Base-by-base conservation (phyloP, 23 red algal species). In the Porphyridium purpureum region DNA sequence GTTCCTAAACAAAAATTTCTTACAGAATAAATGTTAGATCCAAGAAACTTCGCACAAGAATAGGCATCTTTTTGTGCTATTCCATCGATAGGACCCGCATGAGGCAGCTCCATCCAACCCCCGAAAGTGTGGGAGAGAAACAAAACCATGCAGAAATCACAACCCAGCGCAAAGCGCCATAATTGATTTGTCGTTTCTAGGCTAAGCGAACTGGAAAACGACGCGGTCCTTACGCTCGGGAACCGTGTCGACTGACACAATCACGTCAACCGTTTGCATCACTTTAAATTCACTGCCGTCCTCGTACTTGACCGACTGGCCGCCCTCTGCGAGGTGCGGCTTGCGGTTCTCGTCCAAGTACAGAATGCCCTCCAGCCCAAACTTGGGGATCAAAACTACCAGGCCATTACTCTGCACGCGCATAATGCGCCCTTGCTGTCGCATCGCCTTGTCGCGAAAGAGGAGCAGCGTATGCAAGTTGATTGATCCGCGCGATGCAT, bases 351-450 rank as follows among this genome's bases (percentile, higher is more conserved):
- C 67, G 23, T 77, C 78, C 23, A 84, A 24, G 20, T 76, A 62
- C 4, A 94, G 56, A 21, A 98, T 67, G 9, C 90, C 90, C 57
- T 98, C 90, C 28, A 98, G 46, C 8, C 90, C 90, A 49, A 81
- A 98, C 23, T 59, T 50, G n/a, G 90, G 90, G 35, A 98, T 62
- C 58, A 85, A 64, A 30, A 85, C 90, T 5, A 86, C 90, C 56
- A 85, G 15, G 5, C 80, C 90, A 49, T 84, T 98, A 6, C 68
- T 50, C 27, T 86, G 57, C 42, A 98, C 59, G 24, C 90, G 67
- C 24, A 98, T 69, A 22, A 98, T 70, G 11, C 90, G 75, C 21
- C 36, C 90, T 11, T 60, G 54, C 49, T 83, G 74, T 35, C 81
- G 60, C 27, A 76, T 7, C 11, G 61, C 72, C 47, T 80, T 54